Evolutionary conservation across 2,329 filamentous ascomycete genomes (phyloP).

Genomic region (Hypoxylon sp.): DNA sequence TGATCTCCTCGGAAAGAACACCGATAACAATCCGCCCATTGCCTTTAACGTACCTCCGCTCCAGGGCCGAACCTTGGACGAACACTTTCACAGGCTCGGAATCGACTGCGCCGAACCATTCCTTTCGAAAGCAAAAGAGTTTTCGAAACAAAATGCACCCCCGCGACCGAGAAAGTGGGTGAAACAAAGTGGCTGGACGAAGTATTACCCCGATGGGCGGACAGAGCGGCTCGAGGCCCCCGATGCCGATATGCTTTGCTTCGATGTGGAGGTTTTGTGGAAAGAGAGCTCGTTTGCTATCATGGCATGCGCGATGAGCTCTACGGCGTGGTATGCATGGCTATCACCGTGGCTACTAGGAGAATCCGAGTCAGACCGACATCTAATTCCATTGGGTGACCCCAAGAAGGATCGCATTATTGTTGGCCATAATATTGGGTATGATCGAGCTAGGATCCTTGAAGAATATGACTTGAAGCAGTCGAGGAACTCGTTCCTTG

Average conservation of each 20-base stretch:
- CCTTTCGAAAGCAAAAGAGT: conserved; percentile 78
- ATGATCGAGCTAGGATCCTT: conserved; percentile 86
- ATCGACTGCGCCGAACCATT: conserved; percentile 89
- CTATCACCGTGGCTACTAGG: conserved; percentile 93
- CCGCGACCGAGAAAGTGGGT: conserved; percentile 78
- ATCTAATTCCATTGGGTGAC: conserved; percentile 90
- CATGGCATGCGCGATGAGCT: conserved; percentile 94
- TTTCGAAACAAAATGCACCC: conserved; percentile 72
- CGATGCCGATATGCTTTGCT: conserved; percentile 84
- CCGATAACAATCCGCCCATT: conserved; percentile 79
- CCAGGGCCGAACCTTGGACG: conserved; percentile 85
- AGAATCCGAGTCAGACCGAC: conserved; percentile 80
- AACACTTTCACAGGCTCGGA: conserved; percentile 92
- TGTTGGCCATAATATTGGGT: conserved; percentile 95
- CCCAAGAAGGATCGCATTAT: conserved; percentile 79
- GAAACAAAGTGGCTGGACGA: conserved; percentile 89
- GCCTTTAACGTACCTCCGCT: conserved; percentile 87
- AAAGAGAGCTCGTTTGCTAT: conserved; percentile 92
- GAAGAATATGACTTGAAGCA: conserved; percentile 92
- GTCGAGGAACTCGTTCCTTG: conserved; percentile 86
- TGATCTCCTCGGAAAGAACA: conserved; percentile 90
- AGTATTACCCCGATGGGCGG: conserved; percentile 81
- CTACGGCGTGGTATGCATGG: conserved; percentile 97
- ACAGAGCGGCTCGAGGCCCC: conserved; percentile 80
- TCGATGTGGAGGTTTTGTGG: conserved; percentile 98